Evolutionary conservation across 2,329 filamentous ascomycete species (phyloP).

Genomic region (Neonectria punicea): DNA sequence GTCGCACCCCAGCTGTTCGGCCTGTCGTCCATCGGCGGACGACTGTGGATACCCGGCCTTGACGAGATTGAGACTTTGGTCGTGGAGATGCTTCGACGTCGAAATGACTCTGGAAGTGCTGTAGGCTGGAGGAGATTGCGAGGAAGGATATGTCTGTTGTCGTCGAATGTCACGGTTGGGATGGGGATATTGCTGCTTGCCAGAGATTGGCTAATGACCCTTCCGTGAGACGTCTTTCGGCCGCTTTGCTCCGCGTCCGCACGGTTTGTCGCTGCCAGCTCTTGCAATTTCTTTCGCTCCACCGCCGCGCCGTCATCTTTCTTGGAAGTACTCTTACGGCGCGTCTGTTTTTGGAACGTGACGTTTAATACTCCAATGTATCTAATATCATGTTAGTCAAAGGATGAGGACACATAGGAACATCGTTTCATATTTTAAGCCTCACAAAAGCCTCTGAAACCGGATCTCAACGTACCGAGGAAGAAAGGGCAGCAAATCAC

Average conservation of each 20-base stretch:
- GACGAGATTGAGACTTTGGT: slow-evolving; percentile 35
- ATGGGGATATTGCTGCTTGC: slow-evolving; percentile 72
- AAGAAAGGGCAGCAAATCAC: slow-evolving; percentile 88
- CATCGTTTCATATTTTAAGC: neutral
- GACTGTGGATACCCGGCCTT: slow-evolving; percentile 20
- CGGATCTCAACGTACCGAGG: slow-evolving; percentile 71
- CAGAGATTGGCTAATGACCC: slow-evolving; percentile 79
- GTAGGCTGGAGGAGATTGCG: slow-evolving; percentile 80
- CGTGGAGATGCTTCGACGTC: slow-evolving; percentile 49
- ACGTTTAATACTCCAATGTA: slow-evolving; percentile 98
- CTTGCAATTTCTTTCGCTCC: slow-evolving; percentile 51
- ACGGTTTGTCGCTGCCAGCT: slow-evolving; percentile 37
- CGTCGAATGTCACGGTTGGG: slow-evolving; percentile 91
- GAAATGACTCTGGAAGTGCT: slow-evolving; percentile 46
- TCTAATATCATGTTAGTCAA: slow-evolving; percentile 57
- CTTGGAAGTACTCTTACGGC: slow-evolving; percentile 68
- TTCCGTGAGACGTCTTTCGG: slow-evolving; percentile 34
- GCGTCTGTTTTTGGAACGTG: slow-evolving; percentile 86
- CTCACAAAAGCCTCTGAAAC: slow-evolving; percentile 5
- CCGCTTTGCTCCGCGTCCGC: slow-evolving; percentile 31
- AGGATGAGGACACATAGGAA: neutral
- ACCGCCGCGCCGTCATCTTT: slow-evolving; percentile 56
- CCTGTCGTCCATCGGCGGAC: slow-evolving; percentile 62
- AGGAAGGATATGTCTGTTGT: slow-evolving; percentile 93
- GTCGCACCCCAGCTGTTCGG: slow-evolving; percentile 88